phyloP scores from a whole-genome alignment of 768 basidiomycete species.

The Lentinus brumalis region DNA sequence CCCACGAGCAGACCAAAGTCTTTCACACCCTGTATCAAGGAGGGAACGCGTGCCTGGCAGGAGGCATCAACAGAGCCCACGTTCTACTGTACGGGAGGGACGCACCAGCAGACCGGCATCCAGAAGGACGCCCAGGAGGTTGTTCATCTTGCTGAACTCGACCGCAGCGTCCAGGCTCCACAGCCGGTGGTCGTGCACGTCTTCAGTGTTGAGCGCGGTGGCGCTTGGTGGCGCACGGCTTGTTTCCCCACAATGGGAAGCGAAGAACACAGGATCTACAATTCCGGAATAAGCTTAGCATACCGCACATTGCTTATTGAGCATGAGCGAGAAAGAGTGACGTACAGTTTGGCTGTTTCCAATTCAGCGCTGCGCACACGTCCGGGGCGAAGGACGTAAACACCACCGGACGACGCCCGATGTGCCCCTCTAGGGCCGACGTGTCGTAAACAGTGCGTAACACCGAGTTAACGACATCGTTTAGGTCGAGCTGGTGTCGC shows the following conservation, averaged over 20 bases:
- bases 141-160: constrained; percentile 90
- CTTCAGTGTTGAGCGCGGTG: constrained; percentile 39
- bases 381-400: constrained; percentile 92
- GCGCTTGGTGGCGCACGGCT: constrained; percentile 40
- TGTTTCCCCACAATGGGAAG: constrained; percentile 79
- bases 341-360: constrained; percentile 99
- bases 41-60: constrained; percentile 84
- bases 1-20: constrained; percentile 88
- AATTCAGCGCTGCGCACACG: constrained; percentile 89
- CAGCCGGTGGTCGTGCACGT: constrained; percentile 50
- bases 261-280: constrained; percentile 93
- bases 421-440: constrained; percentile 50
- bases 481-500: constrained; percentile 66
- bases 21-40: constrained; percentile 84
- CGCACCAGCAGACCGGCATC: constrained; percentile 85
- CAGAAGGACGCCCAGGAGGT: constrained; percentile 88
- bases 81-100: not conserved
- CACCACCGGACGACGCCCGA: constrained; percentile 75
- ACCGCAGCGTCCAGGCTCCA: constrained; percentile 87
- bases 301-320: not conserved
- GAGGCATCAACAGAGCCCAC: constrained; percentile 13
- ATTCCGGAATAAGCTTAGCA: constrained; percentile 12
- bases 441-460: constrained; percentile 81
- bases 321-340: constrained; percentile 16
- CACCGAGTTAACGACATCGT: constrained; percentile 82